Percentiles rank a stretch among this genome's conserved stretches.
Conservation (phyloP, 768 basidiomycete species). For the Mycena pura region DNA sequence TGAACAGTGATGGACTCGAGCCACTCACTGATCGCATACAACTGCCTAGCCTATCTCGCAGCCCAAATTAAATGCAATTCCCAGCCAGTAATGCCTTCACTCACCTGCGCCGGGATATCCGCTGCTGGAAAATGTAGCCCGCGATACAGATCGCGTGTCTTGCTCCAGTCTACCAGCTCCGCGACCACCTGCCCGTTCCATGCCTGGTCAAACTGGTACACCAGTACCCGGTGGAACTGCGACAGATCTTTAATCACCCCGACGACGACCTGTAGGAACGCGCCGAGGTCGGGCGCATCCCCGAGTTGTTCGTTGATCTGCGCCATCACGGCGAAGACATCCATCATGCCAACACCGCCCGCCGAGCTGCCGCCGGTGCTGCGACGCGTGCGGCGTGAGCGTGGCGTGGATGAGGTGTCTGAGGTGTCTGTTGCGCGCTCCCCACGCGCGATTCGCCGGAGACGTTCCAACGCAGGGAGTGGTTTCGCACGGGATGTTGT, state of each 20-base stretch:
- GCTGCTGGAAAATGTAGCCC: conserved; percentile 75
- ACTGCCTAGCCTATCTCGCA: conserved; percentile 60
- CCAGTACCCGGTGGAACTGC: conserved; percentile 80
- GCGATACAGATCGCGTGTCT: conserved; percentile 74
- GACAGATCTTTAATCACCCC: conserved; percentile 78
- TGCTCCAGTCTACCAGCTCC: conserved; percentile 80
- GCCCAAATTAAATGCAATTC: background rate
- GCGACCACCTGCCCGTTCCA: conserved; percentile 84
- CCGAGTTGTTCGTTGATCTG: conserved; percentile 85
- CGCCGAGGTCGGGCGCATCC: conserved; percentile 65
- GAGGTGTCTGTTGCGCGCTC: conserved; percentile 18
- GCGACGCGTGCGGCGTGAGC: conserved; percentile 29
- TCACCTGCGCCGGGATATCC: conserved; percentile 73
- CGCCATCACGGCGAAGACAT: conserved; percentile 77
- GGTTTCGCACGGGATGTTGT: conserved; percentile 75
- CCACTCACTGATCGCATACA: conserved; percentile 69
- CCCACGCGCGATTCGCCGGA: conserved; percentile 54
- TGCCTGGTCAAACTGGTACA: conserved; percentile 83
- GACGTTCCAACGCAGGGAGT: conserved; percentile 70
- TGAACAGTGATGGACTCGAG: no score
- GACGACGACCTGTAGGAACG: conserved; percentile 75
- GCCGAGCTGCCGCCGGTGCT: conserved; percentile 13
- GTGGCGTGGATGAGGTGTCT: conserved; percentile 12
- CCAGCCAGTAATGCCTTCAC: background rate
- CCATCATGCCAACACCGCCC: conserved; percentile 68